These are phyloP conservation scores for Diaporthe amygdali DNA, from an alignment of 2,329 filamentous ascomycete genomes.

Conservation along the genomic window DNA sequence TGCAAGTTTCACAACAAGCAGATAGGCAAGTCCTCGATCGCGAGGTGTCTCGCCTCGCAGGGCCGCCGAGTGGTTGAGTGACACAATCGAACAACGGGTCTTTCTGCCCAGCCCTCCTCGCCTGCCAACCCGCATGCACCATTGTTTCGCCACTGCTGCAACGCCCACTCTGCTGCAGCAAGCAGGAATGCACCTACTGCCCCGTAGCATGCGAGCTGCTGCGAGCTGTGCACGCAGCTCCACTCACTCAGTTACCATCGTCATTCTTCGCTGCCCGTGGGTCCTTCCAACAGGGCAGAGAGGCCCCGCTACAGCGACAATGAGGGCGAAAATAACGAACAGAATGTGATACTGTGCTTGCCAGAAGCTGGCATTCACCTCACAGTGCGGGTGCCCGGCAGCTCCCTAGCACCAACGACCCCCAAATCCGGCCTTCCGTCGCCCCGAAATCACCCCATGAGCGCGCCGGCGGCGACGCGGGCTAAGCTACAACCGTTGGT, in stretches of 20 bases:
- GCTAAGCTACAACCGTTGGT: neutral
- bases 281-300: neutral
- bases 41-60: neutral
- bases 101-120: too few relatives aligned
- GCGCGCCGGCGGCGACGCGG: neutral
- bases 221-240: neutral
- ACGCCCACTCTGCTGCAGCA: neutral
- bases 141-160: slow-evolving; percentile 16
- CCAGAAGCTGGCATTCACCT: neutral
- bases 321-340: neutral
- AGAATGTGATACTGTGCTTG: neutral
- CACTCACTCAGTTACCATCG: neutral
- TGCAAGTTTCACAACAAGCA: neutral
- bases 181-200: neutral
- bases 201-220: neutral
- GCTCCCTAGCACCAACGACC: neutral
- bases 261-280: neutral
- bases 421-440: neutral
- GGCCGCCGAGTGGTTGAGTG: neutral
- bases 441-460: neutral
- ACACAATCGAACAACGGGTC: neutral
- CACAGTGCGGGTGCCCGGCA: slow-evolving; percentile 6
- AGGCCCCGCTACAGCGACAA: neutral
- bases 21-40: neutral
- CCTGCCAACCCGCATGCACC: neutral